Percentiles rank a stretch among this genome's conserved stretches.
Evolutionary conservation across 495 filamentous ascomycete genomes (phyloP).

Genomic region (Copromyces sp.): DNA sequence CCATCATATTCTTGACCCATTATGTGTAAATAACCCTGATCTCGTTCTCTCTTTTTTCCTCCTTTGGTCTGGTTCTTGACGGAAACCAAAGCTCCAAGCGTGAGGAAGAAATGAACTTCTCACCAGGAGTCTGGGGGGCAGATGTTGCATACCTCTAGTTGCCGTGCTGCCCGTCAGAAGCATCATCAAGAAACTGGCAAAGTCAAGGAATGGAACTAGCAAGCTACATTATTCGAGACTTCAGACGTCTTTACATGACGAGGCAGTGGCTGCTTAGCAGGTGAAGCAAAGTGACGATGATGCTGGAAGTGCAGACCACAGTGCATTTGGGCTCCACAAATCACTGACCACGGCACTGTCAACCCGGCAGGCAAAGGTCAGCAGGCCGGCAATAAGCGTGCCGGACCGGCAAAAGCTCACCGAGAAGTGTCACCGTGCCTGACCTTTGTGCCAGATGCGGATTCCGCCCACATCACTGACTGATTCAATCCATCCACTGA

Average conservation of each 20-base stretch:
- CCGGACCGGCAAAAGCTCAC: neutral
- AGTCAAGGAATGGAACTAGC: neutral
- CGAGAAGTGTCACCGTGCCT: neutral
- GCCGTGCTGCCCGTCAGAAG: neutral
- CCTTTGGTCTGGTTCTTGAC: too few relatives aligned
- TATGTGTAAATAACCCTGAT: too few relatives aligned
- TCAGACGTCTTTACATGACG: neutral
- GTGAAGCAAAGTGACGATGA: neutral
- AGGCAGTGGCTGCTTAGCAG: neutral
- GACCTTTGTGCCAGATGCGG: neutral
- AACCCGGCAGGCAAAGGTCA: neutral
- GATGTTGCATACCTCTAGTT: too few relatives aligned
- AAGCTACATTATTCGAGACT: neutral
- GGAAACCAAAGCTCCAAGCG: too few relatives aligned
- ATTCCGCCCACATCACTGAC: neutral
- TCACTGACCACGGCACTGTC: neutral
- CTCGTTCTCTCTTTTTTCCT: too few relatives aligned
- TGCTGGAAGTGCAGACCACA: neutral
- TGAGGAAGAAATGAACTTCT: too few relatives aligned
- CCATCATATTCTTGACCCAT: conserved; percentile 56
- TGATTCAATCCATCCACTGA: neutral
- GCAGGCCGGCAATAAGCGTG: neutral
- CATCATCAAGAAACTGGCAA: neutral
- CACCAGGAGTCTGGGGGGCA: too few relatives aligned
- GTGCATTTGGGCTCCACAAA: neutral